These are phyloP conservation scores for Coniella vitis DNA, from an alignment of 2,329 filamentous ascomycete genomes.

Conservation along the genomic window DNA sequence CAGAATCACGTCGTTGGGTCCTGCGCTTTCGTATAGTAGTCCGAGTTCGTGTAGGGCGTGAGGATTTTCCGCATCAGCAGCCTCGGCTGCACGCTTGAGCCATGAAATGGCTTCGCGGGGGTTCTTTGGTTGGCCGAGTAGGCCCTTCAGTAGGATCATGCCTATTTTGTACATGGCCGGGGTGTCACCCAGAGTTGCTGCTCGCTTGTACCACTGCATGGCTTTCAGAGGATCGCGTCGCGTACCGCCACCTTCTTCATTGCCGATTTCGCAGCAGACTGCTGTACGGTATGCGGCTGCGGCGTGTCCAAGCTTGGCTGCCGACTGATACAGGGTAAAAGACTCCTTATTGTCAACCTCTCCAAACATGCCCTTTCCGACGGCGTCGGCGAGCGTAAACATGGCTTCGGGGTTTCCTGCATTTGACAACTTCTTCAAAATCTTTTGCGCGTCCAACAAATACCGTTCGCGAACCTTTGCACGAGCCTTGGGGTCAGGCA, in stretches of 20 bases:
- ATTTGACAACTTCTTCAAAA: constrained; percentile 78
- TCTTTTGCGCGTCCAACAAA: constrained; percentile 78
- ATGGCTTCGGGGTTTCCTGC: constrained; percentile 76
- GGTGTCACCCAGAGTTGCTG: constrained; percentile 81
- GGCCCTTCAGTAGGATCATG: constrained; percentile 88
- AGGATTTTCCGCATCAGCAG: constrained; percentile 82
- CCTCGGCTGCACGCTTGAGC: constrained; percentile 88
- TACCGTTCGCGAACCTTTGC: constrained; percentile 77
- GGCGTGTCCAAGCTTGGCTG: constrained; percentile 81
- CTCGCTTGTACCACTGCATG: constrained; percentile 96
- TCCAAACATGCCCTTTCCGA: constrained; percentile 75
- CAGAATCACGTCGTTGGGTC: constrained; percentile 64
- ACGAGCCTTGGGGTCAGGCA: constrained; percentile 64
- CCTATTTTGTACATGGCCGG: constrained; percentile 98
- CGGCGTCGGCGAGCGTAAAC: constrained; percentile 87
- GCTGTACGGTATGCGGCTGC: constrained; percentile 89
- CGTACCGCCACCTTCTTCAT: constrained; percentile 90
- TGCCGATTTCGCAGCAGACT: constrained; percentile 93
- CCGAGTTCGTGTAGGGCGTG: constrained; percentile 89
- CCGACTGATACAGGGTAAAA: constrained; percentile 86
- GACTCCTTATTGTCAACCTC: constrained; percentile 84
- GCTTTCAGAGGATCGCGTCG: constrained; percentile 86
- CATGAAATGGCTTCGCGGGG: constrained; percentile 81
- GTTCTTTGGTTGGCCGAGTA: constrained; percentile 81
- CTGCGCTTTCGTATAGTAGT: constrained; percentile 57